phyloP scores from a whole-genome alignment of 345 rosid species.

The Cardamine occulta region DNA sequence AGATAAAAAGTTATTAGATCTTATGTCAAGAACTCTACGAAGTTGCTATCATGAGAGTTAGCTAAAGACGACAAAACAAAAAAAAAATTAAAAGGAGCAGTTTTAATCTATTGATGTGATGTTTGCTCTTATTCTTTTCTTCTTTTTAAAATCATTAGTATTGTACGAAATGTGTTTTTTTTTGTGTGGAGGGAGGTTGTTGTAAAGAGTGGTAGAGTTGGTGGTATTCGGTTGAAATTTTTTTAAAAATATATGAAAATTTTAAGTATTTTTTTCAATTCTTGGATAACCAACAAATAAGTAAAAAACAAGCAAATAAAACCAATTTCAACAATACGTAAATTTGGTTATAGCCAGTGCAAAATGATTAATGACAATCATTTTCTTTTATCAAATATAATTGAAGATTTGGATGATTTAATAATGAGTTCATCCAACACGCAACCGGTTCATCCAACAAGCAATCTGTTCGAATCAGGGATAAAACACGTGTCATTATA shows the following conservation, averaged over 20 bases:
- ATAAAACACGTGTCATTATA: not conserved
- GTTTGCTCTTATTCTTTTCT: conserved; percentile 32
- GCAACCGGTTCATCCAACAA: conserved; percentile 30
- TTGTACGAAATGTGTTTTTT: not conserved
- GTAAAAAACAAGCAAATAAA: conserved; percentile 27
- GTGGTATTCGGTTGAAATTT: conserved; percentile 20
- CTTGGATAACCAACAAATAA: conserved; percentile 1
- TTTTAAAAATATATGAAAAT: not conserved
- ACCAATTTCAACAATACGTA: conserved; percentile 2
- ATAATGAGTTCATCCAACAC: conserved; percentile 12
- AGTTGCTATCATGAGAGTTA: conserved; percentile 47
- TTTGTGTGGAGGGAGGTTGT: conserved; percentile 20
- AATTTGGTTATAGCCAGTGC: conserved; percentile 5
- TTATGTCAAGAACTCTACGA: conserved; percentile 58
- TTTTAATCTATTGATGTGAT: conserved; percentile 26
- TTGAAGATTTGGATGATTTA: not conserved
- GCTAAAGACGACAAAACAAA: conserved; percentile 2
- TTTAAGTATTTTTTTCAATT: not conserved
- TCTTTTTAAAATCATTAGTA: conserved; percentile 1
- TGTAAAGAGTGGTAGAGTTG: conserved; percentile 32
- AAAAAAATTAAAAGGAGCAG: conserved; percentile 4
- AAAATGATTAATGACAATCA: not conserved
- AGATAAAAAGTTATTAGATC: conserved; percentile 54
- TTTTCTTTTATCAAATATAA: not conserved
- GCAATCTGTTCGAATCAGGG: conserved; percentile 9